A percentile compares a stretch with the other conserved stretches of the same genome.
These are phyloP conservation scores for Euphrasia arctica DNA, from an alignment of 305 asterid genomes.

Conservation along the genomic window DNA sequence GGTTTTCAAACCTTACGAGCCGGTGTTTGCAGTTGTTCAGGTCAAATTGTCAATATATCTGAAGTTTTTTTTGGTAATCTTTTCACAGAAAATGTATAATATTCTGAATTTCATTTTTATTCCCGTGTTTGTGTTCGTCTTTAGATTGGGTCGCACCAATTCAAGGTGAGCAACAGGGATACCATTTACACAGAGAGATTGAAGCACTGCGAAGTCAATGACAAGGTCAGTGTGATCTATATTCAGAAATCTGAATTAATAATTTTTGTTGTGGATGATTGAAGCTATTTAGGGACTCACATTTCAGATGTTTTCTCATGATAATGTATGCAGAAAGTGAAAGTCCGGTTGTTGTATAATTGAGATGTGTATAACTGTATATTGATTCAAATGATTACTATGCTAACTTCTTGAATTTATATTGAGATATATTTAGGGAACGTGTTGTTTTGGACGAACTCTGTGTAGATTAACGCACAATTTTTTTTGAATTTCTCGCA, in stretches of 20 bases:
- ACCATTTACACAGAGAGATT: slow-evolving; percentile 67
- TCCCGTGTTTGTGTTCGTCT: not conserved
- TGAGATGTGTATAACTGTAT: no score
- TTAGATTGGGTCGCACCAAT: slow-evolving; percentile 97
- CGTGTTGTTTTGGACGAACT: not conserved
- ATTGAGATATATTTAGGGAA: not conserved
- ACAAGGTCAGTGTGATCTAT: slow-evolving; percentile 60
- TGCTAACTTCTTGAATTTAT: not conserved
- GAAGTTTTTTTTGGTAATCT: not conserved
- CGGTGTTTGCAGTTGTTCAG: slow-evolving; percentile 88
- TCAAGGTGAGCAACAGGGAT: slow-evolving; percentile 96
- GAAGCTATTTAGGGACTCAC: not conserved
- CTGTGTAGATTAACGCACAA: slow-evolving; percentile 21
- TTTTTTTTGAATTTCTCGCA: slow-evolving; percentile 34
- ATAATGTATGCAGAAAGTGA: not conserved
- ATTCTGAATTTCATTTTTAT: not conserved
- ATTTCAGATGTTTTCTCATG: slow-evolving; percentile 10
- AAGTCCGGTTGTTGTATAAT: no score
- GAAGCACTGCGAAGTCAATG: slow-evolving; percentile 88
- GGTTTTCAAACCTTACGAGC: slow-evolving; percentile 64
- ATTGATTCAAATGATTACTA: not conserved
- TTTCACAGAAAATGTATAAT: not conserved
- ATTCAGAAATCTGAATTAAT: no score
- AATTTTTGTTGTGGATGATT: no score
- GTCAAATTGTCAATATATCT: slow-evolving; percentile 30